Evolutionary conservation across 139 green algal genomes (phyloP), one percentile per base, ranked within the genome.

Genomic region (Micractinium conductrix): DNA sequence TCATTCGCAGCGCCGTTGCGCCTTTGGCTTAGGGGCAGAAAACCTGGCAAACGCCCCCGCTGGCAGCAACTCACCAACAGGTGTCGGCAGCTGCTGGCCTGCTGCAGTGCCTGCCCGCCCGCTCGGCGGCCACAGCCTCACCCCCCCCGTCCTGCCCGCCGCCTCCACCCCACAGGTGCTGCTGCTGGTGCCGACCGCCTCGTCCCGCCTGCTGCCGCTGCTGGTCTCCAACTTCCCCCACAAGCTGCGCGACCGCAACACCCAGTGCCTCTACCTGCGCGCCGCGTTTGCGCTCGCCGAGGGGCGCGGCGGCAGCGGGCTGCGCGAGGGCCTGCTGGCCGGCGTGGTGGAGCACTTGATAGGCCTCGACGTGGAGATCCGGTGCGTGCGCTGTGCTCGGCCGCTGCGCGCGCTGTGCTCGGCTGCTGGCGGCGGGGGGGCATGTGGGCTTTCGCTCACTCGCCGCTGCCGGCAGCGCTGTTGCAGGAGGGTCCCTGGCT

Each of bases 281-380:
- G 93, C 85, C n/a, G 35, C 93, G 22, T 88, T 95, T 26, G 17
- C 60, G 16, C 78, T 96, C 35, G 90, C 92, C 3, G 92, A 96
- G 85, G 80, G 78, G 35, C 83, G 75, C 5, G 83, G 80, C 8
- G 95, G 93, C 0, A 79, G 76, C 10, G 78, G 78, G 28, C 72
- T 97, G 35, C 81, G 90, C 5, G 93, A 96, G 48, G 89, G 82
- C 26, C 75, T 97, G 82, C 89, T 97, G 76, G 74, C 80, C n/a
- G 89, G 80, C 1, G 88, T 93, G 42, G 87, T 97, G 63, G 89
- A 95, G 44, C 92, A 96, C 78, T 76, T 97, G 74, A 86, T 97
- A 17, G 79, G 78, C 28, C 80, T 97, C 22, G 94, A 98, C 80
- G 94, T 96, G 62, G 95, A 98, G 81, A 97, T 98, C 78, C 80